Evolutionary conservation across 192 early-diverging fungal genomes (phyloP).

Genomic region (Coemansia asiatica): DNA sequence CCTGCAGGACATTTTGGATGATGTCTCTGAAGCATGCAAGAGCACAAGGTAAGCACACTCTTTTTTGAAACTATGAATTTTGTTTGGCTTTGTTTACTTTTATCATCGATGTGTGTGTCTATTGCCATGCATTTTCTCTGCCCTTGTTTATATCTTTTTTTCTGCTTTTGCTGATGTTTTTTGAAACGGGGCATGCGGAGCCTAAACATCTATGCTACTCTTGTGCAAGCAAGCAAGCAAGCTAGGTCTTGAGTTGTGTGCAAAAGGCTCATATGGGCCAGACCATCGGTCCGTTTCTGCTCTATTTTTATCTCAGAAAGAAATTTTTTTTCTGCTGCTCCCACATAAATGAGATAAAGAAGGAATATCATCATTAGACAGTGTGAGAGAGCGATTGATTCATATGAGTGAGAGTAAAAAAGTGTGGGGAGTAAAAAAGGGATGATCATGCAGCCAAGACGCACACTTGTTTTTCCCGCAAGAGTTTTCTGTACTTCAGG

Average conservation of each 20-base stretch:
- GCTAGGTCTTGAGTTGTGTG: not conserved
- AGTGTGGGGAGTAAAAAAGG: not conserved
- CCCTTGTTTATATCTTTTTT: not conserved
- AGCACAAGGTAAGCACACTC: slow-evolving; percentile 43
- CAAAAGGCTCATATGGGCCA: not conserved
- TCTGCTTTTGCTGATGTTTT: not conserved
- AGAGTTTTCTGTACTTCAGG: slow-evolving; percentile 1
- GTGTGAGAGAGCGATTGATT: not conserved
- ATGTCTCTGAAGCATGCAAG: slow-evolving; percentile 47
- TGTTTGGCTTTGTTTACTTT: not conserved
- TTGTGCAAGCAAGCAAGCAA: not conserved
- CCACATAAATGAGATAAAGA: not conserved
- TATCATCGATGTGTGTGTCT: not conserved
- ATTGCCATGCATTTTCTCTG: not conserved
- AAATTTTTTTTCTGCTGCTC: not conserved
- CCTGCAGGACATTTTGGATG: slow-evolving; percentile 46
- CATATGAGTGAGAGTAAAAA: not conserved
- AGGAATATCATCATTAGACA: not conserved
- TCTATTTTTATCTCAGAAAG: slow-evolving; percentile 3
- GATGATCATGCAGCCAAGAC: not conserved
- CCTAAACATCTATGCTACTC: not conserved
- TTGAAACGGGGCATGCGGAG: not conserved
- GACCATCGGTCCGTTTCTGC: not conserved
- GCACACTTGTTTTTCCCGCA: not conserved
- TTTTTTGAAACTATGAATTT: not conserved